Percentiles rank a stretch among this genome's conserved stretches.
These are phyloP conservation scores for Leccinum pachyderme DNA, from an alignment of 1,284 basidiomycete species.

Conservation along the genomic window DNA sequence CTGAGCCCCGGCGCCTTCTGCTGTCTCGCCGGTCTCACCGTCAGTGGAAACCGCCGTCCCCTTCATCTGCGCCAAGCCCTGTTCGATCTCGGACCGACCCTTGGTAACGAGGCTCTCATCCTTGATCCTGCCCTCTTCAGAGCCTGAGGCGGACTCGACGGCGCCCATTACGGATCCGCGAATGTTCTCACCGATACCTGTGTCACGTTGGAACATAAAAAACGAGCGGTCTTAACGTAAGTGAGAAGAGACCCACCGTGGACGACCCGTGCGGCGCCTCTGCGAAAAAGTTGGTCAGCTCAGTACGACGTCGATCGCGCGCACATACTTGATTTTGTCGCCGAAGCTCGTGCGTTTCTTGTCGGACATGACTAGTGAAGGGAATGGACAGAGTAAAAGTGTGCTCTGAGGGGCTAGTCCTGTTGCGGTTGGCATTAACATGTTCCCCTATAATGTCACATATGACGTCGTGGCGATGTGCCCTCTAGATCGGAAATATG, in stretches of 20 bases:
- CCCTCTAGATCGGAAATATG: conserved; percentile 11
- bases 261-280: conserved; percentile 26
- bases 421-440: not conserved
- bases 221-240: not conserved
- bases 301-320: not conserved
- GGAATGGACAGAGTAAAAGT: not conserved
- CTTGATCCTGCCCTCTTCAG: conserved; percentile 11
- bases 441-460: conserved; percentile 3
- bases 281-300: not conserved
- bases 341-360: conserved; percentile 6
- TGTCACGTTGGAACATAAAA: not conserved
- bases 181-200: conserved; percentile 33
- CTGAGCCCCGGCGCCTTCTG: not conserved
- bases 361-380: not conserved
- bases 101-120: conserved; percentile 15
- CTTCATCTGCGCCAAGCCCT: conserved; percentile 24
- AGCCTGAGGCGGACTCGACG: conserved; percentile 20
- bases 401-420: not conserved
- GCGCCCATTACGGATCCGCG: conserved; percentile 32
- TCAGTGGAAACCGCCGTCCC: not conserved
- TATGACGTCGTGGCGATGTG: conserved; percentile 25
- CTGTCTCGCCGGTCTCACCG: not conserved
- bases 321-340: conserved; percentile 22
- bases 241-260: conserved; percentile 19
- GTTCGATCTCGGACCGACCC: conserved; percentile 26